Base-by-base conservation (phyloP, 2,329 filamentous ascomycete species). In the Sordariomycetes sp. region DNA sequence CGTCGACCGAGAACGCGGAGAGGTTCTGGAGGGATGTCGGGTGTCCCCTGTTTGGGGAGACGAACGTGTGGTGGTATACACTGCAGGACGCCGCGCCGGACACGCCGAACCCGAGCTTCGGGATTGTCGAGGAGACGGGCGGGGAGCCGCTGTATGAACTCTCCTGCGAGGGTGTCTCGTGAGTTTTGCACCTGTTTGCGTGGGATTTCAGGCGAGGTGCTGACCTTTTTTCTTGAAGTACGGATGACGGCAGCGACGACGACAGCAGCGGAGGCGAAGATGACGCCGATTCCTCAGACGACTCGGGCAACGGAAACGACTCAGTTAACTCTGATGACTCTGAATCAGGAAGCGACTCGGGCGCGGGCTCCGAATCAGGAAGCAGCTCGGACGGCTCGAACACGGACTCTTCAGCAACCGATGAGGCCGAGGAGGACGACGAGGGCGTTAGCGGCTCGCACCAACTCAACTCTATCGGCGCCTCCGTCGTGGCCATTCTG, bases 11-110 rank as follows among this genome's bases (percentile, higher is more conserved):
- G 57, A 92, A 93, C 68, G 89, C 91, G 51, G 79, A 89, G 75
- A 80, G 72, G n/a, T 96, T 83, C 80, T 96, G 89, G 88, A 78
- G 89, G 64, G 76, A 87, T 53, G 87, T 93, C 57, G 88, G 85
- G 57, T 96, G 90, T 78, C 76, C 80, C 58, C 71, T 86, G 60
- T 84, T 90, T 61, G 82, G 80, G 66, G 78, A 77, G 55, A 76
- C 74, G 65, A 86, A 86, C 68, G 80, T 84, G 60, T 93, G 85
- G 82, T 93, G 88, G 86, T 90, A 86, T 75, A 89, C 83, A 55
- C 80, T 92, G 28, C 83, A 88, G 68, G 88, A 93, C 64, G 76
- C 82, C 51, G 75, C 74, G 48, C 79, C 79, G 20, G 75, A 72
- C 54, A 79, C 79, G 3, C 83, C 86, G 37, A 81, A 75, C 72